Base-by-base conservation (phyloP, 768 basidiomycete genomes). In the Leccinum truebloodii region DNA sequence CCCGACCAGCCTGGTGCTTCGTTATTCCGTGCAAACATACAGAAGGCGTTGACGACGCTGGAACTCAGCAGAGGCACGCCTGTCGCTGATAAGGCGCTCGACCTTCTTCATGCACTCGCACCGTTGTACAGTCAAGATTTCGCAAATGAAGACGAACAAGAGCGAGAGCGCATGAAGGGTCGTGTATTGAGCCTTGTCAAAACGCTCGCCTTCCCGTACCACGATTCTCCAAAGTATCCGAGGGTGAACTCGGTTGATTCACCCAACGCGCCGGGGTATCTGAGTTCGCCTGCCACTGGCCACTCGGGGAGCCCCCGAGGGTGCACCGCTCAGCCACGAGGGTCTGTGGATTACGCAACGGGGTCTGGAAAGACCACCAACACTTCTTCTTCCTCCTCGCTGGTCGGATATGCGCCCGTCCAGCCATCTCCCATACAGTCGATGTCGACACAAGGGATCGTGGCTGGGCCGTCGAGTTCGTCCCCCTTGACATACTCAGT, bases 161-260 rank as follows among this genome's bases (percentile, higher is more conserved):
- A 79, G 22, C 79, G 86, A 54, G 85, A 87, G 62, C 85, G 83
- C 71, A 80, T 82, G 68, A 85, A 87, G 62, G 78, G 79, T 12
- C 80, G 82, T 62, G 83, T 91, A 24, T 74, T 92, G 52, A 77
- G 85, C 56, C 80, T 84, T 24, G 90, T 92, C 46, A 82, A 87
- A 60, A 89, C 88, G 61, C 81, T 92, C 22, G 89, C 89, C 28
- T 91, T 92, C 74, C 90, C 90, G n/a, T 90, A 88, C 70, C 88
- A 88, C 65, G 88, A 86, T 73, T 84, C 83, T 55, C 85, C 73
- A 80, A 74, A 80, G 79, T 74, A 78, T 80, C 65, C 79, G 80
- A 63, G 78, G 79, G 34, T 79, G 72, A 68, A 69, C 32, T 63
- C 78, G 71, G 54, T 81, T 80, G 73, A 75, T 62, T 84, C 85